Percentiles rank a stretch among this genome's conserved stretches.
Conservation (phyloP, 2,329 filamentous ascomycete species). For the Orbilia quercus region DNA sequence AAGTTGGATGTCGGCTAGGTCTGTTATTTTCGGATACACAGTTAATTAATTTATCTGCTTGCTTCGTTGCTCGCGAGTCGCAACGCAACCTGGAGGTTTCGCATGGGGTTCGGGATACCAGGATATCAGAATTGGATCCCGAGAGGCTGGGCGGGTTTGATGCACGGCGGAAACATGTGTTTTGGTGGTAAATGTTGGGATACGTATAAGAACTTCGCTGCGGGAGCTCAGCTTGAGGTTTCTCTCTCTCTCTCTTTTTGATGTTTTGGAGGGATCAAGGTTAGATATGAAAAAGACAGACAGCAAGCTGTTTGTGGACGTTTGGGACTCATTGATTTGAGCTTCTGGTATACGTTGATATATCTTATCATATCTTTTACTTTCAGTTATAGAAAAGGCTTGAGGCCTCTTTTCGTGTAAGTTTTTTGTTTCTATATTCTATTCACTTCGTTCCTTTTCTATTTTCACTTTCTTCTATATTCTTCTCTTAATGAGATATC, state of each 20-base stretch:
- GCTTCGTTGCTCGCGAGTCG: slow-evolving; percentile 38
- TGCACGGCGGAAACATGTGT: slow-evolving; percentile 21
- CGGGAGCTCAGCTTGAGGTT: slow-evolving; percentile 19
- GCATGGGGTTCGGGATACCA: no score
- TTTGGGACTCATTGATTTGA: slow-evolving; percentile 45
- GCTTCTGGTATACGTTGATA: slow-evolving; percentile 33
- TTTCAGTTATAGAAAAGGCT: slow-evolving; percentile 28
- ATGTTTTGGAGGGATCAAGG: slow-evolving; percentile 21
- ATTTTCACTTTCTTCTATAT: slow-evolving; percentile 7
- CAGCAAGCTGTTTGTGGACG: slow-evolving; percentile 41
- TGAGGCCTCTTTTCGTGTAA: slow-evolving; percentile 46
- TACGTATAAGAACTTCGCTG: slow-evolving; percentile 30
- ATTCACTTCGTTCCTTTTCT: slow-evolving; percentile 5
- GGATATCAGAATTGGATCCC: not conserved
- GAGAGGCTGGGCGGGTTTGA: slow-evolving; percentile 30
- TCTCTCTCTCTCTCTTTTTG: slow-evolving; percentile 9
- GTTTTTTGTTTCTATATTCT: slow-evolving; percentile 11
- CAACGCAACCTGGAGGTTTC: slow-evolving; percentile 38
- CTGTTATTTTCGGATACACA: slow-evolving; percentile 51
- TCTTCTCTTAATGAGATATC: slow-evolving; percentile 7
- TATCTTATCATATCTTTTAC: not conserved
- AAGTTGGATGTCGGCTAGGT: slow-evolving; percentile 16
- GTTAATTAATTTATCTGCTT: slow-evolving; percentile 15
- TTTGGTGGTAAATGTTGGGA: slow-evolving; percentile 25
- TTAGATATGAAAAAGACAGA: slow-evolving; percentile 20